phyloP scores from a whole-genome alignment of 768 basidiomycete genomes.

The Phylloporus arenicola region DNA sequence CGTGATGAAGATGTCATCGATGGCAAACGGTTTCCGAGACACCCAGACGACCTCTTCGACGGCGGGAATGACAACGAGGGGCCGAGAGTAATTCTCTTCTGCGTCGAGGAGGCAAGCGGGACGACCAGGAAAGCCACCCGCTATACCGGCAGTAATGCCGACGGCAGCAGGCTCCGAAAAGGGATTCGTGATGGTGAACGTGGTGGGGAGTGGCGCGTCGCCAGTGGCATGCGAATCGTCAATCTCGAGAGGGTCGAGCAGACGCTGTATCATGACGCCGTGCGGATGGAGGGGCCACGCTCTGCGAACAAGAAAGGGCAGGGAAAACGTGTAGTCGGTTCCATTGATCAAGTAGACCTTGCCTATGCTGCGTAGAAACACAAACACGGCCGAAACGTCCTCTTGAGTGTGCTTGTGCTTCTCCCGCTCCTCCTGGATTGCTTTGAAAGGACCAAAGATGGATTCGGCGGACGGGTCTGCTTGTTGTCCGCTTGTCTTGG shows the following conservation, averaged over 20 bases:
- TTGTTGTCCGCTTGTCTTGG: constrained; percentile 13
- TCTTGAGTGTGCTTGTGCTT: constrained; percentile 34
- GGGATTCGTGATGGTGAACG: constrained; percentile 74
- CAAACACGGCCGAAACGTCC: constrained; percentile 57
- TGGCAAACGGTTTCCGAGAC: constrained; percentile 39
- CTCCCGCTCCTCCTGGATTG: constrained; percentile 36
- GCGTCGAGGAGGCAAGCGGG: constrained; percentile 46
- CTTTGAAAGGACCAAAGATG: constrained; percentile 41
- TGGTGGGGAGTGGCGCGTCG: constrained; percentile 67
- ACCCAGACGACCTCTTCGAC: constrained; percentile 64
- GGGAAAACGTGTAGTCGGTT: constrained; percentile 66
- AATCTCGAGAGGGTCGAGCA: constrained; percentile 60
- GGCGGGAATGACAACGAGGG: constrained; percentile 52
- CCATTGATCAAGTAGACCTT: constrained; percentile 70
- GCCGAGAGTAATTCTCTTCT: constrained; percentile 45
- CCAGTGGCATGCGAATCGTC: constrained; percentile 62
- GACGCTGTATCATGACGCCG: constrained; percentile 74
- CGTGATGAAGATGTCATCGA: constrained; percentile 52
- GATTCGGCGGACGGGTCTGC: constrained; percentile 17
- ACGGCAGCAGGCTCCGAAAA: constrained; percentile 71
- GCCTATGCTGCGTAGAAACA: constrained; percentile 72
- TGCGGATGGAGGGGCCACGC: constrained; percentile 78
- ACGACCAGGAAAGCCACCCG: constrained; percentile 36
- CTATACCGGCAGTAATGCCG: constrained; percentile 59
- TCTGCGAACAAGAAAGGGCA: constrained; percentile 74